These are phyloP conservation scores for Davidsoniella virescens DNA, from an alignment of 2,329 filamentous ascomycete genomes.

Conservation along the genomic window DNA sequence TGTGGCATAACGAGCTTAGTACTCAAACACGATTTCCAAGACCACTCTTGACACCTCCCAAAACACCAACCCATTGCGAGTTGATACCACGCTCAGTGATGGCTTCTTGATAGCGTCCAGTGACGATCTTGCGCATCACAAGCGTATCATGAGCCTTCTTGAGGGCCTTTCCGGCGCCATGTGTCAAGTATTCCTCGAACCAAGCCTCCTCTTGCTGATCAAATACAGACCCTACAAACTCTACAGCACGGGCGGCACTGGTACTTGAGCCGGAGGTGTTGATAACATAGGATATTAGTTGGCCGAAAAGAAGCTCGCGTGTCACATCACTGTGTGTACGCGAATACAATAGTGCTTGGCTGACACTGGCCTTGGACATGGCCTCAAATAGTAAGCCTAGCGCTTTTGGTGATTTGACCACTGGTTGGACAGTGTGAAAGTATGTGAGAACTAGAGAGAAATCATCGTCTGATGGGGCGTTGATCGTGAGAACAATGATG, in stretches of 20 bases:
- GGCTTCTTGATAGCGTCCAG: constrained; percentile 38
- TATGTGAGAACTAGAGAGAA: constrained; percentile 57
- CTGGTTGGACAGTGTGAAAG: constrained; percentile 59
- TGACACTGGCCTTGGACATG: constrained; percentile 48
- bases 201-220: constrained; percentile 53
- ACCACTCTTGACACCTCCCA: constrained; percentile 35
- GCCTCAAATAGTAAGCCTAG: constrained; percentile 53
- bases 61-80: constrained; percentile 31
- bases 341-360: constrained; percentile 59
- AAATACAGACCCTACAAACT: constrained; percentile 61
- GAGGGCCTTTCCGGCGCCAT: constrained; percentile 46
- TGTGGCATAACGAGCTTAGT: neutral
- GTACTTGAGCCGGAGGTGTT: constrained; percentile 23
- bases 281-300: constrained; percentile 44
- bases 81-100: constrained; percentile 27
- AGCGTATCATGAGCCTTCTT: constrained; percentile 56
- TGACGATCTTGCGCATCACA: constrained; percentile 56
- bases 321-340: constrained; percentile 45
- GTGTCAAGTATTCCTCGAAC: constrained; percentile 53
- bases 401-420: constrained; percentile 46
- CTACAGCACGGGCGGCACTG: constrained; percentile 40
- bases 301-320: constrained; percentile 49
- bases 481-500: constrained; percentile 48
- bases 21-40: constrained; percentile 15
- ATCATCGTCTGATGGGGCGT: constrained; percentile 44